A percentile compares a stretch with the other conserved stretches of the same genome.
Conservation (phyloP, 208 protist species). For the Trypanosoma congolense region DNA sequence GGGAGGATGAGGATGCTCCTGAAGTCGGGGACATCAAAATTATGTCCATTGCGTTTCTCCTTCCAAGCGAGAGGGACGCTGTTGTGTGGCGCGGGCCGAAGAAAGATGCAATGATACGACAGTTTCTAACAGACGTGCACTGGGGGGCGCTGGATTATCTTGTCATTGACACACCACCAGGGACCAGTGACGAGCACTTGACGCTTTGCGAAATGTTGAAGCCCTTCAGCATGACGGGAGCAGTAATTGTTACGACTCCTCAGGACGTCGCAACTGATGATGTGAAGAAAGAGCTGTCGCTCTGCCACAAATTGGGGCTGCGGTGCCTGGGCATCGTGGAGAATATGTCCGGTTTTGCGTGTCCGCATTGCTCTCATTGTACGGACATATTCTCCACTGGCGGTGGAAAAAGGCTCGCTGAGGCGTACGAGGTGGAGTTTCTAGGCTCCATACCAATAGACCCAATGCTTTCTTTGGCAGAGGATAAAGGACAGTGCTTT, state of each 20-base stretch:
- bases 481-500: slow-evolving; percentile 71
- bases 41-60: slow-evolving; percentile 98
- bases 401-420: slow-evolving; percentile 69
- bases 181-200: slow-evolving; percentile 91
- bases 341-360: slow-evolving; percentile 93
- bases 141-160: slow-evolving; percentile 90
- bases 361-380: slow-evolving; percentile 88
- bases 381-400: slow-evolving; percentile 84
- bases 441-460: slow-evolving; percentile 82
- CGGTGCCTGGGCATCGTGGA: slow-evolving; percentile 89
- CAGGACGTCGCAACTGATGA: slow-evolving; percentile 89
- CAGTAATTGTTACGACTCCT: slow-evolving; percentile 88
- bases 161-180: slow-evolving; percentile 91
- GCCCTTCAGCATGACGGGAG: slow-evolving; percentile 46
- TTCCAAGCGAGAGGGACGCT: slow-evolving; percentile 93
- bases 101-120: slow-evolving; percentile 92
- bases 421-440: slow-evolving; percentile 78
- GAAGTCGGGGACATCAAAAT: slow-evolving; percentile 42
- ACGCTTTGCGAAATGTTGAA: slow-evolving; percentile 82
- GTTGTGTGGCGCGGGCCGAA: slow-evolving; percentile 97
- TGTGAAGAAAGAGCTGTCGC: slow-evolving; percentile 89
- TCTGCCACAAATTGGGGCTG: slow-evolving; percentile 84
- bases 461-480: slow-evolving; percentile 58
- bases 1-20: neutral
- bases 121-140: slow-evolving; percentile 85